Base-by-base conservation (phyloP, 768 basidiomycete genomes). In the Glaciozyma antarctica region DNA sequence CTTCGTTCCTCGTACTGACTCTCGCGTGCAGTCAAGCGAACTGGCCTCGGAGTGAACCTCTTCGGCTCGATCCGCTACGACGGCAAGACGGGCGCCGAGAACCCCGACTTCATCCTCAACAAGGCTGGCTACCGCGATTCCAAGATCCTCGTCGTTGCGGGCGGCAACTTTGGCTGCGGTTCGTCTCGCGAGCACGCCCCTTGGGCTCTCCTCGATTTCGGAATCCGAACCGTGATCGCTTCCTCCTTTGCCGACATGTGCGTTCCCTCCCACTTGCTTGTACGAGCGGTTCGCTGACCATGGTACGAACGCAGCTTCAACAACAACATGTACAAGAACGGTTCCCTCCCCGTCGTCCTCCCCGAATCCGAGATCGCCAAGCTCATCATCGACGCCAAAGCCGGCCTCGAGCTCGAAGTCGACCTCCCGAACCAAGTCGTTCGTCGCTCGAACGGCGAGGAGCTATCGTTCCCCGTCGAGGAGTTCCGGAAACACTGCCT, bases 401-500 rank as follows among this genome's bases (percentile, higher is more conserved):
- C 83, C 12, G 86, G 87, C 15, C 75, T 85, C 43, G 85, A 89
- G 73, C 76, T 94, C 61, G 87, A 88, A 74, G 85, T 94, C 60
- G 89, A 94, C 75, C 82, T 94, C 26, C 87, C 88, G 76, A 86
- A 85, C 73, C 80, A 86, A 76, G 85, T 88, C 77, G 82, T 93
- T 66, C 81, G 86, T 65, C 75, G 79, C 54, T 75, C 77, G 24
- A 87, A 86, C 73, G 86, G 88, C 60, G 82, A 88, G 59, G 72
- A 73, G 24, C 85, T 95, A 68, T 63, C 81, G 49, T 99, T 99
- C 79, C 80, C 81, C 47, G 84, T 86, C 57, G 95, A 99, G 77
- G 78, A 86, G 0, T 99, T 98, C 87, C 82, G 93, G 68, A 81
- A 90, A 62, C 89, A 94, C 75, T 93, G 95, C 76, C 79, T 99